Conservation (phyloP, 768 basidiomycete genomes). For the Aureoboletus auriporus region DNA sequence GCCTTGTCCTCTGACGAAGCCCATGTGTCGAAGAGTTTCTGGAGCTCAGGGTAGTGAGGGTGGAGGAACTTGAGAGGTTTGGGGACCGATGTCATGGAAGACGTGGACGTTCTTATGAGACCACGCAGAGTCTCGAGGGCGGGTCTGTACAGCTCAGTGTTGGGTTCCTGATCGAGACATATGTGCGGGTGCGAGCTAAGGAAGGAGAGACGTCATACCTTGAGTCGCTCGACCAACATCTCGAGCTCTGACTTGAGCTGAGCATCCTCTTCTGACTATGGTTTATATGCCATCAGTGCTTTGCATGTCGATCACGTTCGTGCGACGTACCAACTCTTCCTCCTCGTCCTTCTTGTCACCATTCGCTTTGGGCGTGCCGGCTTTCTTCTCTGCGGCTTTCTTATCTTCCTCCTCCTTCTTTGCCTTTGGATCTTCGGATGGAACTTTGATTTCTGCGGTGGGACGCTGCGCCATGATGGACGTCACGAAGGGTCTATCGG, state of each 20-base stretch:
- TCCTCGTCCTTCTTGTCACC: constrained; percentile 57
- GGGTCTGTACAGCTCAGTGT: constrained; percentile 79
- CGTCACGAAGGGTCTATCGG: constrained; percentile 4
- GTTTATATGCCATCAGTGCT: constrained; percentile 5
- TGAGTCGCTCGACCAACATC: constrained; percentile 92
- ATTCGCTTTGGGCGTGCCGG: constrained; percentile 52
- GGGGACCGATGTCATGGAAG: constrained; percentile 98
- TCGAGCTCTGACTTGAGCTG: constrained; percentile 93
- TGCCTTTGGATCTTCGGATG: constrained; percentile 73
- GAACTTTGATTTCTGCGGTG: constrained; percentile 58
- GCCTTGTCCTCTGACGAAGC: constrained; percentile 68
- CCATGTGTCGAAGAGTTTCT: constrained; percentile 82
- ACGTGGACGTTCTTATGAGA: constrained; percentile 92
- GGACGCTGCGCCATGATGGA: constrained; percentile 54
- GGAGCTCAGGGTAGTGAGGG: constrained; percentile 86
- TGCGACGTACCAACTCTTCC: constrained; percentile 66
- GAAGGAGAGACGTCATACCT: constrained; percentile 46
- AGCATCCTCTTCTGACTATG: constrained; percentile 90
- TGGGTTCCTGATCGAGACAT: constrained; percentile 64
- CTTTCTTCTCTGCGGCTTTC: constrained; percentile 43
- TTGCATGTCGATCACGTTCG: constrained; percentile 8
- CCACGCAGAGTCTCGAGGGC: constrained; percentile 92
- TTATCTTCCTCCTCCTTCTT: constrained; percentile 48
- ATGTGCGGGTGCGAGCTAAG: constrained; percentile 7
- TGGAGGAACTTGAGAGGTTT: constrained; percentile 98